These are phyloP conservation scores for Rhododendron ovatum DNA, from an alignment of 148 eudicot genomes.

Conservation along the genomic window DNA sequence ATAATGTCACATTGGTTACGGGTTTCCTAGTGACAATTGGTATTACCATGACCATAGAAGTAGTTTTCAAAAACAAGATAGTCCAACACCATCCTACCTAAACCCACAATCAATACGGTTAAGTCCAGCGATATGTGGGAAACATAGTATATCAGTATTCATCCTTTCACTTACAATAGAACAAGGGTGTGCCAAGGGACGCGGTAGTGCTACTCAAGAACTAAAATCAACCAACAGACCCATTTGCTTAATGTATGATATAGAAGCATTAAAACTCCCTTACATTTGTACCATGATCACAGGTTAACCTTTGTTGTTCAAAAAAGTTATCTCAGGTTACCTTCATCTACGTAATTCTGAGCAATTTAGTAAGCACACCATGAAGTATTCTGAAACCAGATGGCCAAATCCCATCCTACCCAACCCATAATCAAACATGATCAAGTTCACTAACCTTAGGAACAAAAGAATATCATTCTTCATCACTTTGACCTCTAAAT, in stretches of 20 bases:
- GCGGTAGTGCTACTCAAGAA: background rate
- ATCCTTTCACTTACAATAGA: background rate
- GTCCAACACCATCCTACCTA: background rate
- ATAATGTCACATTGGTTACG: background rate
- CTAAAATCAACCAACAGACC: background rate
- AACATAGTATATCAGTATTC: background rate
- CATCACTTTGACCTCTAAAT: background rate
- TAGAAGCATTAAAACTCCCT: background rate
- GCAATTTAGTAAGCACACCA: background rate
- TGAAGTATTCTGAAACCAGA: background rate
- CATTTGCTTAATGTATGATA: background rate
- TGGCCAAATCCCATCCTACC: background rate
- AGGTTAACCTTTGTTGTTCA: background rate
- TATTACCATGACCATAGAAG: background rate
- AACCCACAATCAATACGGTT: background rate
- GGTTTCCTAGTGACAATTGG: background rate
- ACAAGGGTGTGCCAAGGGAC: background rate
- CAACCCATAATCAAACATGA: background rate
- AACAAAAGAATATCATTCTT: background rate
- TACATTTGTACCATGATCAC: background rate
- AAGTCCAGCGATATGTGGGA: background rate
- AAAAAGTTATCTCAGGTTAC: background rate
- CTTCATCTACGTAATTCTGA: background rate
- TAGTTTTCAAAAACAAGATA: background rate
- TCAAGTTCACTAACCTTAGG: background rate